Evolutionary conservation across 2,329 filamentous ascomycete genomes (phyloP), one percentile per base, ranked within the genome.

Genomic region (Penicillium sp.): DNA sequence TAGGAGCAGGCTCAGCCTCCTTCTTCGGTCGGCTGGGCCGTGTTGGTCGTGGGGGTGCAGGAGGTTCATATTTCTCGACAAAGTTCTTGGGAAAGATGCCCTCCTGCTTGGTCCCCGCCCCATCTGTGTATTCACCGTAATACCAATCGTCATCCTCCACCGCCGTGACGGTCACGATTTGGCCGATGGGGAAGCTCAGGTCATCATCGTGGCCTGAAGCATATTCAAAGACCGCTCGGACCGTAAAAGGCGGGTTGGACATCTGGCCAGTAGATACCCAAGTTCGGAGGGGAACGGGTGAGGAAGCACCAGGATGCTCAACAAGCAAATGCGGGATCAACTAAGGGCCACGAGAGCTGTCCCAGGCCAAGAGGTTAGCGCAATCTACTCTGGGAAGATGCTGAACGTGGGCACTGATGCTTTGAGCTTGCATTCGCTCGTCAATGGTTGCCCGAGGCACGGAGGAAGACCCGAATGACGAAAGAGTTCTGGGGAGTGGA

Each of bases 11-110:
- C 45, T 60, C 62, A 48, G 73, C 61, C 34, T 85, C 82, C 65
- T 82, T 86, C 74, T 85, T 90, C 45, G 79, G 72, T 57, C 88
- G 84, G 49, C 69, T 73, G 12, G 81, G 76, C 62, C 93, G 83
- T 54, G 81, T 79, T 49, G 93, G 93, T 50, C 93, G 83, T 51
- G 90, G 89, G 51, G 93, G 93, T 54, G 91, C 86, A 48, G 84
- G 86, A 34, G 93, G 93, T 68, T 97, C 91, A 71, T 89, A 94
- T 72, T 85, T 89, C 71, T 98, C 93, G 64, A 98, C 93, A 66
- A 98, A 98, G 73, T 97, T 98, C 67, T 86, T 85, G 44, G 90
- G 91, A 69, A 96, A 97, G 61, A 96, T 86, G 58, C 91, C 91
- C 64, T 90, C 84, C 66, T 84, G 81, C 70, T 85, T 89, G 54